These are phyloP conservation scores for Kwoniella botswanensis DNA, from an alignment of 768 basidiomycete genomes.

Conservation along the genomic window DNA sequence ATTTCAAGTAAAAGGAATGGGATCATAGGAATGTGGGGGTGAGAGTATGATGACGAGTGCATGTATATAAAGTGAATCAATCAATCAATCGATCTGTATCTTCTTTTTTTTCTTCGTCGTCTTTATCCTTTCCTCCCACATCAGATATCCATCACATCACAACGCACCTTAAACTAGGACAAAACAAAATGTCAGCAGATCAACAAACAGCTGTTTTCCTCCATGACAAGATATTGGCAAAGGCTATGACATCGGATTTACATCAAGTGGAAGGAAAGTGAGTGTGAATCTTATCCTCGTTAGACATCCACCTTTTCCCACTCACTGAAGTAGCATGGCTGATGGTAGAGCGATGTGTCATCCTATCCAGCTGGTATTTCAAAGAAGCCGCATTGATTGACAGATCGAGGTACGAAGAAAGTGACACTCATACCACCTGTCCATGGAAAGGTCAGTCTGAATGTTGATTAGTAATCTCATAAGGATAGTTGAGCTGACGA, in stretches of 20 bases:
- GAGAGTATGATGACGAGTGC: not conserved
- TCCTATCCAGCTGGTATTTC: conserved; percentile 49
- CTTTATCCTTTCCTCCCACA: not conserved
- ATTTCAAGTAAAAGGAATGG: not conserved
- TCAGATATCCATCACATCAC: not conserved
- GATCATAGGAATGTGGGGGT: not conserved
- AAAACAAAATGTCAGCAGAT: conserved; percentile 37
- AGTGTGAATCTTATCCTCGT: conserved; percentile 11
- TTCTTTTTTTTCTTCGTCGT: not conserved
- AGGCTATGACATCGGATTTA: conserved; percentile 48
- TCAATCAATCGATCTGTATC: not conserved
- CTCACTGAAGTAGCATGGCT: too few species aligned
- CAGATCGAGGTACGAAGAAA: conserved; percentile 39
- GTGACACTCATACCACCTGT: conserved; percentile 50
- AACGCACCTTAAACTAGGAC: not conserved
- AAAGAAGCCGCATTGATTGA: conserved; percentile 50
- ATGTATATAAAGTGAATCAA: not conserved
- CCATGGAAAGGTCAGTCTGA: conserved; percentile 52
- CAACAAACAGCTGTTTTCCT: conserved; percentile 48
- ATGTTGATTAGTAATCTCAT: not conserved
- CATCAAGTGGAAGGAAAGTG: conserved; percentile 47
- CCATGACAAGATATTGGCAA: conserved; percentile 45
- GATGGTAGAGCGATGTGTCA: too few species aligned
- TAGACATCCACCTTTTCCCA: too few species aligned
- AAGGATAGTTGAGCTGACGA: not conserved